Base-by-base conservation (phyloP, 2,329 filamentous ascomycete genomes). In the Phaeosphaeria sp. region DNA sequence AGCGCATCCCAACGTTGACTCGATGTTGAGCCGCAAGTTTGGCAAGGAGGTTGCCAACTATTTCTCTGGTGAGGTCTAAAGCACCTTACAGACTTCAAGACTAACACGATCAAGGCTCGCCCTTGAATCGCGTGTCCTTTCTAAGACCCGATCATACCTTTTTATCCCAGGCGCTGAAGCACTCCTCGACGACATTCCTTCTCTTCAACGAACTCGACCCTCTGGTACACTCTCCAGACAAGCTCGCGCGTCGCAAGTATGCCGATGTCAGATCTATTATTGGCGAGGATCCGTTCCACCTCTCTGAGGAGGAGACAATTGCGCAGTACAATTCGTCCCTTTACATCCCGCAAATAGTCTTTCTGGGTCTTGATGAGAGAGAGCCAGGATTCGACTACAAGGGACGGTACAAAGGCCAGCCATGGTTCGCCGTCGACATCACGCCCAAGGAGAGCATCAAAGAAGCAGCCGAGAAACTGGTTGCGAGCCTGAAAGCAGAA, bases 391-490 rank as follows among this genome's bases (percentile, higher is more conserved):
- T 90, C 51, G 72, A 82, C 58, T 90, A 89, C 71, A 88, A 87
- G 58, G 87, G 87, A 48, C 82, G 83, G 52, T 96, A 96, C 74
- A 85, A 82, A 33, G 95, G 94, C 2, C 84, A 85, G 49, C 93
- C 95, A 1, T 96, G 89, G 79, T 99, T 98, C 73, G 94, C 93
- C 1, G 77, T 99, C 13, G 95, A 98, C 74, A 85, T 97, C 20
- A 96, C 93, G 2, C 90, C 92, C 0, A 87, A 84, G 61, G 89
- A 85, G 1, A 81, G 81, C 3, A 80, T 88, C 36, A 86, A 85
- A 56, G 86, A 89, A 2, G 85, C 85, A 44, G 88, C 88, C 0
- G 85, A 86, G 56, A 80, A 80, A 25, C 80, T 93, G 6, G 83
- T 90, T 33, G 80, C 85, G 54, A 78, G 78, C 2, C 77, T 89